phyloP scores from a whole-genome alignment of 306 rosid species.

The Castanopsis chinensis region DNA sequence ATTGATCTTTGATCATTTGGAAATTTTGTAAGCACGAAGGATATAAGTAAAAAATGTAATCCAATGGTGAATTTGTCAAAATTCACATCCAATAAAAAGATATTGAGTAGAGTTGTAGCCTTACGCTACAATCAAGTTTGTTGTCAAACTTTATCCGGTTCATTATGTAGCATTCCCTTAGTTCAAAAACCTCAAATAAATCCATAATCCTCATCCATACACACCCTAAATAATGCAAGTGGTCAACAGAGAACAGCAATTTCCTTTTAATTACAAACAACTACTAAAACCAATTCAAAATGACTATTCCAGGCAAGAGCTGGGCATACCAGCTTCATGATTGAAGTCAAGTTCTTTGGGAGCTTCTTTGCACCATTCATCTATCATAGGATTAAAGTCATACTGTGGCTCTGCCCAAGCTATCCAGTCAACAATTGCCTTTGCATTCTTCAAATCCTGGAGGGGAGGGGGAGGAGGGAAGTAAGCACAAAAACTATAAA shows the following conservation, averaged over 20 bases:
- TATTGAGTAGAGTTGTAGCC: too few species aligned
- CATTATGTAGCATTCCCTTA: neutral
- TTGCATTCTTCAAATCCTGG: constrained; percentile 95
- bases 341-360: constrained; percentile 97
- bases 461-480: constrained; percentile 6
- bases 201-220: neutral
- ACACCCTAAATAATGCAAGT: neutral
- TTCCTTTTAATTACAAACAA: neutral
- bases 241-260: neutral
- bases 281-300: constrained; percentile 1
- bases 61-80: too few species aligned
- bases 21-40: too few species aligned
- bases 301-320: constrained; percentile 18
- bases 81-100: too few species aligned
- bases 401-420: constrained; percentile 98
- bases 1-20: too few species aligned
- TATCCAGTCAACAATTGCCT: constrained; percentile 92
- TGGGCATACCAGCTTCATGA: constrained; percentile 79
- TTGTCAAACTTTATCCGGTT: too few species aligned
- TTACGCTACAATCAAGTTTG: too few species aligned
- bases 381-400: constrained; percentile 91
- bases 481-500: constrained; percentile 18
- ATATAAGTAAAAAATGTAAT: too few species aligned
- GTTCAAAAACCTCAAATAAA: neutral
- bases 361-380: constrained; percentile 99